Conservation (phyloP, 179 eudicot species). For the Drosera spatulata region DNA sequence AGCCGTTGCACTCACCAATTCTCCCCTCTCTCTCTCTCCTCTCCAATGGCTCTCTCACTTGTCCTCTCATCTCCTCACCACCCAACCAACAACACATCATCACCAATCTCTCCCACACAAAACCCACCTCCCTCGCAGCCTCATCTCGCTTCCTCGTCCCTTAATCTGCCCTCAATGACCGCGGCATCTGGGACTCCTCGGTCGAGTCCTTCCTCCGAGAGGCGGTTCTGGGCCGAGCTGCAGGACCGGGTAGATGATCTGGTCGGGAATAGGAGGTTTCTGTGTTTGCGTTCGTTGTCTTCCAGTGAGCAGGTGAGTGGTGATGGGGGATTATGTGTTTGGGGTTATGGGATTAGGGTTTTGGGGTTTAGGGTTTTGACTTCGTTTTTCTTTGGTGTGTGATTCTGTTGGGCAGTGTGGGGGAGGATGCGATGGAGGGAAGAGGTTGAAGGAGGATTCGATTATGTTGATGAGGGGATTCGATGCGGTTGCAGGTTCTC, state of each 20-base stretch:
- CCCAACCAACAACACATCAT: too few species aligned
- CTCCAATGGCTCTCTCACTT: too few species aligned
- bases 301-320: not conserved
- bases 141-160: too few species aligned
- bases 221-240: slow-evolving; percentile 58
- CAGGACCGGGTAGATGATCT: slow-evolving; percentile 50
- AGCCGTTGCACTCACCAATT: too few species aligned
- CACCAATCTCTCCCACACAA: too few species aligned
- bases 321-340: not conserved
- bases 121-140: too few species aligned
- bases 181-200: slow-evolving; percentile 17
- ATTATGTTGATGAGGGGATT: slow-evolving; percentile 73
- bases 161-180: slow-evolving; percentile 9
- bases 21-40: too few species aligned
- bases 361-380: not conserved
- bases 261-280: slow-evolving; percentile 42
- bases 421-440: slow-evolving; percentile 22
- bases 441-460: slow-evolving; percentile 59
- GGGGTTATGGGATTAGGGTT: not conserved
- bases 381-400: not conserved
- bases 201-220: slow-evolving; percentile 65
- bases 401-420: slow-evolving; percentile 15
- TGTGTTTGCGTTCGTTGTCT: slow-evolving; percentile 1
- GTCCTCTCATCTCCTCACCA: too few species aligned
- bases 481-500: slow-evolving; percentile 54